Percentiles rank a stretch among this genome's conserved stretches.
These are phyloP conservation scores for Endotrypanum monterogeii DNA, from an alignment of 208 protist species.

Conservation along the genomic window DNA sequence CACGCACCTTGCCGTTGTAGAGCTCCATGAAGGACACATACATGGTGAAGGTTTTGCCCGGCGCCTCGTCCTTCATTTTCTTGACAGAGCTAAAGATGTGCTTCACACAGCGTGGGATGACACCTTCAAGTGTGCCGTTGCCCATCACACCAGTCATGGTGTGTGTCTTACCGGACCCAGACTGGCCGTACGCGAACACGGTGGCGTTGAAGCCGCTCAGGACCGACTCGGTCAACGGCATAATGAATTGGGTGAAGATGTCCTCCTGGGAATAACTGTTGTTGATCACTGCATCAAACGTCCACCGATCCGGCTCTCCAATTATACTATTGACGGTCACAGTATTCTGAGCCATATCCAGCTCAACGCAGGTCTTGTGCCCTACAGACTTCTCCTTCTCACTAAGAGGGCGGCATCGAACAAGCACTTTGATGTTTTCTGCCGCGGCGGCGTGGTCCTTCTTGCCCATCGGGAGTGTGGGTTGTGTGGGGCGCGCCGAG, in stretches of 20 bases:
- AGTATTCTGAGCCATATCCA: conserved; percentile 74
- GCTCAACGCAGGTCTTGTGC: conserved; percentile 77
- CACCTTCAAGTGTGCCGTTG: conserved; percentile 59
- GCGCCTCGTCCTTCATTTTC: conserved; percentile 37
- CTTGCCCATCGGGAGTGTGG: conserved; percentile 55
- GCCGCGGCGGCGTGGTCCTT: conserved; percentile 54
- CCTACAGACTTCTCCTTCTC: conserved; percentile 76
- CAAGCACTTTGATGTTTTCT: conserved; percentile 91
- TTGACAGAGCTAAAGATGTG: conserved; percentile 80
- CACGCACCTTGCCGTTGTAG: conserved; percentile 91
- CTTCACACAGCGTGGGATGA: conserved; percentile 80
- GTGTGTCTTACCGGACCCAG: conserved; percentile 94
- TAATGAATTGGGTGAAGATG: conserved; percentile 88
- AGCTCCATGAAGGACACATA: conserved; percentile 88
- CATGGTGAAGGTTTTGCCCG: conserved; percentile 59
- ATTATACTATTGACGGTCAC: conserved; percentile 64
- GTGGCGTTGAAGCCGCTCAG: conserved; percentile 93
- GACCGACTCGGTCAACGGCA: conserved; percentile 85
- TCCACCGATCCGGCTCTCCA: conserved; percentile 79
- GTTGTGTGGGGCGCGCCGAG: too few relatives aligned
- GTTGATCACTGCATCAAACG: conserved; percentile 91
- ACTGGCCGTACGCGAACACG: conserved; percentile 96
- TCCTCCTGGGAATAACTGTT: conserved; percentile 88
- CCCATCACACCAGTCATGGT: conserved; percentile 89
- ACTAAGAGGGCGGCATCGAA: conserved; percentile 84